Percentiles rank a stretch among this genome's conserved stretches.
Conservation (phyloP, 2,329 filamentous ascomycete species). For the Curvularia verruculosa region DNA sequence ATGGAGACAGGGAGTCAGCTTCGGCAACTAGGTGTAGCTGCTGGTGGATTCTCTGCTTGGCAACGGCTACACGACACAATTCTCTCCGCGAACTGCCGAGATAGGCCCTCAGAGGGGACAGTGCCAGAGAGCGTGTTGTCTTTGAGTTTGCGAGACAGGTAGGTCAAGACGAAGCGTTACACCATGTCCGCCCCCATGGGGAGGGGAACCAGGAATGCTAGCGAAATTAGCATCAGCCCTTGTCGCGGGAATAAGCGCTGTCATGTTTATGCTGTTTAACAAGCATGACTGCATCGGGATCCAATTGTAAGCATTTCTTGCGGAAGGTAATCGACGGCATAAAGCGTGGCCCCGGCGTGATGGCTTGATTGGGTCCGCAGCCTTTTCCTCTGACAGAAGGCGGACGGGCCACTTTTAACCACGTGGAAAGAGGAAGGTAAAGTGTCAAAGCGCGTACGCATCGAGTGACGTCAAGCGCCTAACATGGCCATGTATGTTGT, state of each 20-base stretch:
- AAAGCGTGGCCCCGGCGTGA: not conserved
- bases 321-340: not conserved
- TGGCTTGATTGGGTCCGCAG: not conserved
- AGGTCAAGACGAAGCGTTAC: not conserved
- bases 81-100: slow-evolving; percentile 7
- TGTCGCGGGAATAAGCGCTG: not conserved
- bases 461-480: slow-evolving; percentile 6
- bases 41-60: slow-evolving; percentile 15
- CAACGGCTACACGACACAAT: slow-evolving; percentile 15
- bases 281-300: not conserved
- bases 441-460: not conserved
- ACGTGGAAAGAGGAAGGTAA: not conserved
- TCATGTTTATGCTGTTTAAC: not conserved
- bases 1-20: slow-evolving; percentile 5
- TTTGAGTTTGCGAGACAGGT: not conserved
- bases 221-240: not conserved
- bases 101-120: not conserved
- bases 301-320: not conserved
- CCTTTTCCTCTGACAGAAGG: not conserved
- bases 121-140: not conserved
- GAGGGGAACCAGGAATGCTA: no score
- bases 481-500: no score
- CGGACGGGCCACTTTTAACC: not conserved
- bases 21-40: slow-evolving; percentile 5
- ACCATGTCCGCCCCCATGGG: not conserved